Conservation (phyloP, 129 eudicot genomes). For the Centella asiatica region DNA sequence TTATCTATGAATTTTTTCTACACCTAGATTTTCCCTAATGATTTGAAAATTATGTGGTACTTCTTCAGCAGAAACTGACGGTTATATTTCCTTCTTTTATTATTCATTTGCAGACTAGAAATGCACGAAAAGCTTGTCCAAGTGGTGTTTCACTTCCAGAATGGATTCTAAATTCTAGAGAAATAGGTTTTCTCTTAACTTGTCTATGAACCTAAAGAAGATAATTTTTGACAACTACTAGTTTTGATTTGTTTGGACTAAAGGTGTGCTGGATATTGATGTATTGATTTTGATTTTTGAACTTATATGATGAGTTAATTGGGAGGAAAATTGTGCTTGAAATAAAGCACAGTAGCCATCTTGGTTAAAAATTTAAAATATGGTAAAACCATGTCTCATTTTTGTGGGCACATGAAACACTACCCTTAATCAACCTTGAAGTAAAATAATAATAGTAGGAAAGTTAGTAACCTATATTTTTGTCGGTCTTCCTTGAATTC, state of each 20-base stretch:
- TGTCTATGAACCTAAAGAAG: not conserved
- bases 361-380: not conserved
- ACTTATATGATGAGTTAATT: not conserved
- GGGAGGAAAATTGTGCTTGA: slow-evolving; percentile 5
- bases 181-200: slow-evolving; percentile 50
- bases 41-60: not conserved
- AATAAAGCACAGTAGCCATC: not conserved
- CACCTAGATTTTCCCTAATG: not conserved
- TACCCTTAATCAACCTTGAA: not conserved
- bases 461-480: not conserved
- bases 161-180: slow-evolving; percentile 78
- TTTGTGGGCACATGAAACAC: not conserved
- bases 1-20: not conserved
- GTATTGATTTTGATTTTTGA: not conserved
- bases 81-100: not conserved
- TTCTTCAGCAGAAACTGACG: not conserved
- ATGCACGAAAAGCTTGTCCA: slow-evolving; percentile 95
- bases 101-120: slow-evolving; percentile 54
- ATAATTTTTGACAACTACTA: slow-evolving; percentile 6
- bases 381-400: not conserved
- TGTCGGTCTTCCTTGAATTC: not conserved
- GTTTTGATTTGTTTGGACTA: too few relatives aligned
- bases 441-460: not conserved
- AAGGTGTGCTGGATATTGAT: too few relatives aligned
- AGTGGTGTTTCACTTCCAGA: slow-evolving; percentile 66